Conservation (phyloP, 805 yeast species). For the Pichia manshurica region DNA sequence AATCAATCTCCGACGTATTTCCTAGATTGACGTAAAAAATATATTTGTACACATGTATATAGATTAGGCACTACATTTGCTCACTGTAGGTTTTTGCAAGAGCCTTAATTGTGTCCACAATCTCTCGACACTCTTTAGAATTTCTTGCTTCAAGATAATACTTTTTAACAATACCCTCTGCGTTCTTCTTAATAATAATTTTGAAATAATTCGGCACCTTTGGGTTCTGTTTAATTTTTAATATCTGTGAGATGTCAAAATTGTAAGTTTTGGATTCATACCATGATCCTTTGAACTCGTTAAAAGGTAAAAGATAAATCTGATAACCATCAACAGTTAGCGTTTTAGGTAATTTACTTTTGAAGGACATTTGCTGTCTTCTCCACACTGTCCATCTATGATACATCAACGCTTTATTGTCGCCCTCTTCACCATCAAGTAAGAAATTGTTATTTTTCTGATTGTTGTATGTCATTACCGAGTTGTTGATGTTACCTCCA, state of each 20-base stretch:
- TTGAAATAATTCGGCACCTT: slow-evolving; percentile 78
- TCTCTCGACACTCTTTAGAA: slow-evolving; percentile 59
- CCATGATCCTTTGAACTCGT: slow-evolving; percentile 57
- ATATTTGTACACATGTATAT: no score
- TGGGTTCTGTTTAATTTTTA: slow-evolving; percentile 67
- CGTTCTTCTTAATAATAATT: slow-evolving; percentile 61
- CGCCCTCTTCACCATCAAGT: slow-evolving; percentile 1
- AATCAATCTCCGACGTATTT: no score
- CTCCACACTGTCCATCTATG: slow-evolving; percentile 86
- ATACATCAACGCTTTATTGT: slow-evolving; percentile 36
- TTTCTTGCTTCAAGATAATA: slow-evolving; percentile 80
- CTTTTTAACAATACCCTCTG: slow-evolving; percentile 58
- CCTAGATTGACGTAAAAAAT: no score
- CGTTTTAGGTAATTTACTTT: slow-evolving; percentile 73
- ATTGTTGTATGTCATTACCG: not conserved
- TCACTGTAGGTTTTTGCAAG: slow-evolving; percentile 40
- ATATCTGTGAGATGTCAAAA: slow-evolving; percentile 75
- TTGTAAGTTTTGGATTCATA: slow-evolving; percentile 77
- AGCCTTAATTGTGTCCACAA: slow-evolving; percentile 62
- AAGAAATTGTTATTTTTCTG: not conserved
- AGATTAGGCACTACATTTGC: slow-evolving; percentile 7
- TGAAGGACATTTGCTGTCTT: slow-evolving; percentile 78
- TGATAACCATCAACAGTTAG: slow-evolving; percentile 93
- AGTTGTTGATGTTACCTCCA: not conserved
- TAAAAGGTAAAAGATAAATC: slow-evolving; percentile 80